These are phyloP conservation scores for Capronia americana DNA, from an alignment of 2,329 filamentous ascomycete species.

Conservation along the genomic window DNA sequence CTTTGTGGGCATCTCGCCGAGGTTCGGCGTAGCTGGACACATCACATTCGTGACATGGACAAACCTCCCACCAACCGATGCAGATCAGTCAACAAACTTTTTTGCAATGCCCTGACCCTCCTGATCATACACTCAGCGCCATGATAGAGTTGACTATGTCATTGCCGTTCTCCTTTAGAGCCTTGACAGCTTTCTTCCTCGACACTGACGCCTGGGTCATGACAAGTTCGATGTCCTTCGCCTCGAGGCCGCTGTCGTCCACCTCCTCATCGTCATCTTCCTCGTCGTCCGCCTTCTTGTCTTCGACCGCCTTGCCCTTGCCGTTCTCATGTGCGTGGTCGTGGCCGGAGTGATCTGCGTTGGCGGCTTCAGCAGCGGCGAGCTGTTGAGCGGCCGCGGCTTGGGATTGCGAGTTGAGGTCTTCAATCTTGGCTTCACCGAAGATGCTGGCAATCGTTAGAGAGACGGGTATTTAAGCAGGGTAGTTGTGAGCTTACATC, in stretches of 20 bases:
- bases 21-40: slow-evolving; percentile 6
- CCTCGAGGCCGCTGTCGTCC: slow-evolving; percentile 90
- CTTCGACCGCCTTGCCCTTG: slow-evolving; percentile 66
- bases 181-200: slow-evolving; percentile 98
- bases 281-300: slow-evolving; percentile 73
- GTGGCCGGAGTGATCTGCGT: slow-evolving; percentile 66
- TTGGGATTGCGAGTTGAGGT: slow-evolving; percentile 97
- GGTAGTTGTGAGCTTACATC: slow-evolving; percentile 73
- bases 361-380: slow-evolving; percentile 71
- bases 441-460: slow-evolving; percentile 74
- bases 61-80: slow-evolving; percentile 10
- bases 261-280: slow-evolving; percentile 96
- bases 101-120: slow-evolving; percentile 14
- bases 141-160: slow-evolving; percentile 99
- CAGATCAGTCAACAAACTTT: slow-evolving; percentile 26
- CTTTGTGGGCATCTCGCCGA: slow-evolving; percentile 15
- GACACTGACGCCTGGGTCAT: slow-evolving; percentile 98
- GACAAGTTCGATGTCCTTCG: slow-evolving; percentile 99
- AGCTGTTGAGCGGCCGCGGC: slow-evolving; percentile 95
- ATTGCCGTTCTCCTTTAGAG: slow-evolving; percentile 94
- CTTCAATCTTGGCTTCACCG: slow-evolving; percentile 99
- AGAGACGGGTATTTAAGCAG: background rate
- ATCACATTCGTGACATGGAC: slow-evolving; percentile 8
- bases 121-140: slow-evolving; percentile 79
- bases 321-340: slow-evolving; percentile 66